These are phyloP conservation scores for Alternaria ventricosa DNA, from an alignment of 2,329 filamentous ascomycete species.

Conservation along the genomic window DNA sequence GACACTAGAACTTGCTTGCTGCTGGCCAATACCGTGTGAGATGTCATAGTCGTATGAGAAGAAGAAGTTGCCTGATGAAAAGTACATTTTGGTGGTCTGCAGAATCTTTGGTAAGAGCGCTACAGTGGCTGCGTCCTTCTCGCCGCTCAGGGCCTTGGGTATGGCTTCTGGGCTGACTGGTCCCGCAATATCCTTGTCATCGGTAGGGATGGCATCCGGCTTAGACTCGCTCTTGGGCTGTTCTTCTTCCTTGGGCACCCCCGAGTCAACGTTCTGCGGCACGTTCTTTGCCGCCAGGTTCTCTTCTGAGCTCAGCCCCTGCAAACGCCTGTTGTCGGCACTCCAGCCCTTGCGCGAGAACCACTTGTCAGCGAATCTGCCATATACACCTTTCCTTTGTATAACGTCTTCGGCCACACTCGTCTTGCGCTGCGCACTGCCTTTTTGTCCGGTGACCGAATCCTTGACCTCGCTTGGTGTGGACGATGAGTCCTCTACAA, in stretches of 20 bases:
- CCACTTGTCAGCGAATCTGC: slow-evolving; percentile 88
- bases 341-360: slow-evolving; percentile 86
- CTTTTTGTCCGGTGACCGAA: slow-evolving; percentile 35
- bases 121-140: slow-evolving; percentile 41
- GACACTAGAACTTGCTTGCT: slow-evolving; percentile 54
- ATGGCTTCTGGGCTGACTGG: slow-evolving; percentile 43
- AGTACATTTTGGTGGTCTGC: slow-evolving; percentile 81
- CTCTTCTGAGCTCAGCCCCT: slow-evolving; percentile 68
- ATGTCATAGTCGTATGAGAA: slow-evolving; percentile 96
- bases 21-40: slow-evolving; percentile 66
- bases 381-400: slow-evolving; percentile 80
- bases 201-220: slow-evolving; percentile 27
- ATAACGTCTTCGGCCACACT: slow-evolving; percentile 91
- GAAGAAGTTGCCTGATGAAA: slow-evolving; percentile 84
- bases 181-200: slow-evolving; percentile 25
- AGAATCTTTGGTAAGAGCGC: slow-evolving; percentile 80
- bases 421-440: slow-evolving; percentile 30
- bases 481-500: slow-evolving; percentile 44
- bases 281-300: slow-evolving; percentile 49
- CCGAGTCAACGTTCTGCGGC: slow-evolving; percentile 43
- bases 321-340: slow-evolving; percentile 70
- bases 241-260: slow-evolving; percentile 32
- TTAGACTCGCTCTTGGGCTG: slow-evolving; percentile 21
- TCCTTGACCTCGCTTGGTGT: slow-evolving; percentile 44
- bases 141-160: slow-evolving; percentile 42